Conservation (phyloP, 2,329 filamentous ascomycete species). For the Erysiphe pulchra region DNA sequence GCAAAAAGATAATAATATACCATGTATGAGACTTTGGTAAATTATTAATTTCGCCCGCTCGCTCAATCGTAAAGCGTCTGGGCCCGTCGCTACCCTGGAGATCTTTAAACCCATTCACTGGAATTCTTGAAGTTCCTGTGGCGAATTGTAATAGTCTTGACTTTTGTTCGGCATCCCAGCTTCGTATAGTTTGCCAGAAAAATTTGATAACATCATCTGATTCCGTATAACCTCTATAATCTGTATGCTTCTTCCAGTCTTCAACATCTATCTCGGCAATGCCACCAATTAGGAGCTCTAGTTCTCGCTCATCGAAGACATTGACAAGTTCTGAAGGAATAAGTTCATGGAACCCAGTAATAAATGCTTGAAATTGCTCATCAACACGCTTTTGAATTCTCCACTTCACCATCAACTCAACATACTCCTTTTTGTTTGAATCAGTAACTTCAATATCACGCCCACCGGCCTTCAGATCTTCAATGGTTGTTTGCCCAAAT, state of each 20-base stretch:
- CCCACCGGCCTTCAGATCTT: slow-evolving; percentile 78
- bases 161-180: slow-evolving; percentile 97
- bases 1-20: slow-evolving; percentile 25
- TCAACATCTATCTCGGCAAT: slow-evolving; percentile 99
- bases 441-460: slow-evolving; percentile 90
- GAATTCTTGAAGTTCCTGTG: slow-evolving; percentile 89
- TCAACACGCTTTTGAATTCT: slow-evolving; percentile 96
- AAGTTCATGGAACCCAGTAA: slow-evolving; percentile 89
- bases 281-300: slow-evolving; percentile 88
- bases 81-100: slow-evolving; percentile 91
- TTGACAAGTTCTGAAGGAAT: slow-evolving; percentile 93
- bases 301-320: slow-evolving; percentile 91
- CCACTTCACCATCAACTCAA: slow-evolving; percentile 97
- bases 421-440: slow-evolving; percentile 97
- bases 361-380: slow-evolving; percentile 95
- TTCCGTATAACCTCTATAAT: slow-evolving; percentile 96
- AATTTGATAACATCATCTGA: slow-evolving; percentile 91
- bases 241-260: slow-evolving; percentile 99
- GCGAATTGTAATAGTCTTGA: slow-evolving; percentile 88
- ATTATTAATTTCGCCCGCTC: slow-evolving; percentile 74
- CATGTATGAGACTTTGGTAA: slow-evolving; percentile 95
- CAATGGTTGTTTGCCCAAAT: slow-evolving; percentile 80
- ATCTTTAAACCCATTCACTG: slow-evolving; percentile 98
- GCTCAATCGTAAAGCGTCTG: slow-evolving; percentile 90
- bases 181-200: slow-evolving; percentile 95